Base-by-base conservation (phyloP, 139 green algal genomes). In the Chlorokybus atmophyticus region DNA sequence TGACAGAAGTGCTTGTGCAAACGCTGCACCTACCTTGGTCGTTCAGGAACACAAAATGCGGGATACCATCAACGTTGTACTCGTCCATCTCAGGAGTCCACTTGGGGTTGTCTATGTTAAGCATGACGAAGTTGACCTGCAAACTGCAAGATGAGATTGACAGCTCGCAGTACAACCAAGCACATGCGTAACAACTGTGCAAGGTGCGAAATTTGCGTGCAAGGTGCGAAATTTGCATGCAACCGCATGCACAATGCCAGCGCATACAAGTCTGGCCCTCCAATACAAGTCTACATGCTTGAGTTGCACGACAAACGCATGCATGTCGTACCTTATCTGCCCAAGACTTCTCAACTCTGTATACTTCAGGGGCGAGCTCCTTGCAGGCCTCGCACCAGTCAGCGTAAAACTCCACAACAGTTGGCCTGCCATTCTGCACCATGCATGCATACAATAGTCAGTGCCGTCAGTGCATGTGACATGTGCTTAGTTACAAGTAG, bases 61-160 rank as follows among this genome's bases (percentile, higher is more conserved):
- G 90, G 30, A 96, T 88, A 55, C 90, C 90, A 4, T 77, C 67
- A 3, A 97, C 90, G 8, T 77, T 60, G 55, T 93, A 97, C 70
- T 95, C 80, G 52, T 75, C 57, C n/a, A 77, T 56, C 63, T 79
- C 72, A 2, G n/a, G 29, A 1, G 27, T 38, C 73, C 75, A 81
- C 55, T 75, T 93, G 29, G 68, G 61, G 76, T 97, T 98, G n/a
- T 98, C 90, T 19, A 98, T 80, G 73, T 98, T 97, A 2, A 98
- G 73, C 75, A 93, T 85, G 23, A 97, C 90, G 70, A 94, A 96
- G 68, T 98, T 98, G 3, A 98, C 78, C 10, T 66, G 44, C 10
- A 7, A 52, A 21, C n/a, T 19, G 14, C 38, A 17, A 44, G 14
- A 17, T 44, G 14, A 14, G 38, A 44, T 23, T 17, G 38, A 44